These are phyloP conservation scores for Neodidymelliopsis sp. DNA, from an alignment of 2,329 filamentous ascomycete species.

Conservation along the genomic window DNA sequence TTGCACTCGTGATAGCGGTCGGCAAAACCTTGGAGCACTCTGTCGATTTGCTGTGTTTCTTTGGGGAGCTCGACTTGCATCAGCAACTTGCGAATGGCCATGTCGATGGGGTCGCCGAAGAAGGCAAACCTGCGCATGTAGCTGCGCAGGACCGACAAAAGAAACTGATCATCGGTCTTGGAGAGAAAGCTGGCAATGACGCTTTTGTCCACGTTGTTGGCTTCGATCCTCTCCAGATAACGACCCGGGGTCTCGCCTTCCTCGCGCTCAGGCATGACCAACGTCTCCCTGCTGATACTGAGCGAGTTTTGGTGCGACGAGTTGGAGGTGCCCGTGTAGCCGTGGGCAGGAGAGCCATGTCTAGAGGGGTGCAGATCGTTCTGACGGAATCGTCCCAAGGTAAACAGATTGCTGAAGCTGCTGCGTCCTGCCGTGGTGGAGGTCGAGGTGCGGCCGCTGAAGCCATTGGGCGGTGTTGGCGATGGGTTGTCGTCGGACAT, in stretches of 20 bases:
- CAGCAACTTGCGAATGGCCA: constrained; percentile 92
- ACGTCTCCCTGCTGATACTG: constrained; percentile 74
- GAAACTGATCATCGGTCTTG: constrained; percentile 86
- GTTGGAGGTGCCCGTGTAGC: constrained; percentile 72
- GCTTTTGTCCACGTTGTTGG: constrained; percentile 76
- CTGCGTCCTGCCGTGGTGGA: constrained; percentile 86
- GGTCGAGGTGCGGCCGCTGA: constrained; percentile 73
- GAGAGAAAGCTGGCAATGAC: constrained; percentile 85
- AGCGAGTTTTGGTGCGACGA: constrained; percentile 85
- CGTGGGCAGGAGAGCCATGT: constrained; percentile 66
- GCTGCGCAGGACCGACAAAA: constrained; percentile 81
- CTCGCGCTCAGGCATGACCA: constrained; percentile 76
- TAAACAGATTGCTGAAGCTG: constrained; percentile 90
- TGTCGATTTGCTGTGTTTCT: constrained; percentile 97
- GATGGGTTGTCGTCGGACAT: constrained; percentile 75
- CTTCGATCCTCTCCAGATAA: constrained; percentile 85
- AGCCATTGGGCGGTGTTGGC: constrained; percentile 57
- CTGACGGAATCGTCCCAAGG: constrained; percentile 77
- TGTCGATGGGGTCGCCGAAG: constrained; percentile 96
- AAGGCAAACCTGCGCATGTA: constrained; percentile 96
- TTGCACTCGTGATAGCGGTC: constrained; percentile 99
- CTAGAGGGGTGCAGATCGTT: constrained; percentile 70
- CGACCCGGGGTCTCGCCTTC: constrained; percentile 90
- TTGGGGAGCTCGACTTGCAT: constrained; percentile 97
- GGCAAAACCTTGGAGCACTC: constrained; percentile 91